These are phyloP conservation scores for Saccharum spontaneum DNA, from an alignment of 176 grass and related monocot genomes.

Conservation along the genomic window DNA sequence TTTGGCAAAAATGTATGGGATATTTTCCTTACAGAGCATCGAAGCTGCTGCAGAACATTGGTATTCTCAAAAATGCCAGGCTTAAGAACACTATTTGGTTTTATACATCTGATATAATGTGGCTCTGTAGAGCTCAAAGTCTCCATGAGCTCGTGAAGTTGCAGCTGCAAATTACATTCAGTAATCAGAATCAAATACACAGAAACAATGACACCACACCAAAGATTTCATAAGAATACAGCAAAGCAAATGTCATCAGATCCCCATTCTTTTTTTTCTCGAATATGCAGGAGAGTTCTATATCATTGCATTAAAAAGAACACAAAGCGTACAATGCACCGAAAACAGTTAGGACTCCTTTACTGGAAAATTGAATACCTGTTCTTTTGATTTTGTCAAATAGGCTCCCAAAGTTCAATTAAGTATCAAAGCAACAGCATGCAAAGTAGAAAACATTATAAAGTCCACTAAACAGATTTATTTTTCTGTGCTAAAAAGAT, in stretches of 20 bases:
- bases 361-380: background rate
- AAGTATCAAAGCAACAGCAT: background rate
- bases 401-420: slow-evolving; percentile 13
- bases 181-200: slow-evolving; percentile 38
- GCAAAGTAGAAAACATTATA: slow-evolving; percentile 10
- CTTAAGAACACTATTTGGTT: slow-evolving; percentile 96
- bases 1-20: background rate
- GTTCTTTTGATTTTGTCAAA: slow-evolving; percentile 24
- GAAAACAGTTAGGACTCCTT: background rate
- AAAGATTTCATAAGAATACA: slow-evolving; percentile 8
- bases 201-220: background rate
- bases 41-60: slow-evolving; percentile 90
- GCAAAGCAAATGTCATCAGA: slow-evolving; percentile 20
- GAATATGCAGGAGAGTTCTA: background rate
- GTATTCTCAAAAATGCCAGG: slow-evolving; percentile 88
- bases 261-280: slow-evolving; percentile 11
- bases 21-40: slow-evolving; percentile 77
- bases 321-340: background rate
- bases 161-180: slow-evolving; percentile 56
- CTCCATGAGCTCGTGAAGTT: slow-evolving; percentile 96
- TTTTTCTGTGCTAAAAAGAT: slow-evolving; percentile 6
- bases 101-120: slow-evolving; percentile 99
- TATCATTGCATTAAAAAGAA: background rate
- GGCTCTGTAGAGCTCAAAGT: slow-evolving; percentile 89
- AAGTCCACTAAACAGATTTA: background rate